These are phyloP conservation scores for Fusarium illudens DNA, from an alignment of 2,329 filamentous ascomycete species.

Conservation along the genomic window DNA sequence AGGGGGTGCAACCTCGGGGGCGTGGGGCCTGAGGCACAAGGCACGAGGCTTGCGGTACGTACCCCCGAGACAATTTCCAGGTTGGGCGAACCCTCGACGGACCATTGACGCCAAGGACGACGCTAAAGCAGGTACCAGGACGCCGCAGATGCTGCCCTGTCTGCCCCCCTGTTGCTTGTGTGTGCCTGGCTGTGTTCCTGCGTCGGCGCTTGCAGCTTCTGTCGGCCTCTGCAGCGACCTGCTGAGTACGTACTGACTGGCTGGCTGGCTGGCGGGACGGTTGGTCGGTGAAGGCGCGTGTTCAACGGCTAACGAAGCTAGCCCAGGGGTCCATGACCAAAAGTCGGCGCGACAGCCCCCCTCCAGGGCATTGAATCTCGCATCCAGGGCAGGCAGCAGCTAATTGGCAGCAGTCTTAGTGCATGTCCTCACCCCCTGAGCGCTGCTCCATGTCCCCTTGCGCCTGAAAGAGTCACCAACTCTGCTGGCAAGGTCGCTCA, in stretches of 20 bases:
- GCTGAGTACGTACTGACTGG: neutral
- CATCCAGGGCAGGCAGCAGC: constrained; percentile 8
- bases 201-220: constrained; percentile 20
- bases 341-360: constrained; percentile 14
- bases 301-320: constrained; percentile 26
- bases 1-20: constrained; percentile 11
- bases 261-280: too few relatives aligned
- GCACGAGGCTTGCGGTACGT: constrained; percentile 24
- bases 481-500: too few relatives aligned
- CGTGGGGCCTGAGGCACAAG: constrained; percentile 10
- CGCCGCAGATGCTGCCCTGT: neutral
- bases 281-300: constrained; percentile 35
- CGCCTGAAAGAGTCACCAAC: constrained; percentile 14
- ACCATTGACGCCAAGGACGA: constrained; percentile 32
- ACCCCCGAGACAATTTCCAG: constrained; percentile 19
- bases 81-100: constrained; percentile 17
- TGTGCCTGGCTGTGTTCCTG: constrained; percentile 21
- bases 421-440: neutral
- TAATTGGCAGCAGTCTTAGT: constrained; percentile 27
- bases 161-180: constrained; percentile 5
- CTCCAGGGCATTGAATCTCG: constrained; percentile 19
- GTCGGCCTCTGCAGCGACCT: neutral
- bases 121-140: constrained; percentile 37
- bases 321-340: constrained; percentile 13
- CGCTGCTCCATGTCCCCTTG: constrained; percentile 1